Conservation (phyloP, 345 rosid genomes). For the Sapria himalayana region DNA sequence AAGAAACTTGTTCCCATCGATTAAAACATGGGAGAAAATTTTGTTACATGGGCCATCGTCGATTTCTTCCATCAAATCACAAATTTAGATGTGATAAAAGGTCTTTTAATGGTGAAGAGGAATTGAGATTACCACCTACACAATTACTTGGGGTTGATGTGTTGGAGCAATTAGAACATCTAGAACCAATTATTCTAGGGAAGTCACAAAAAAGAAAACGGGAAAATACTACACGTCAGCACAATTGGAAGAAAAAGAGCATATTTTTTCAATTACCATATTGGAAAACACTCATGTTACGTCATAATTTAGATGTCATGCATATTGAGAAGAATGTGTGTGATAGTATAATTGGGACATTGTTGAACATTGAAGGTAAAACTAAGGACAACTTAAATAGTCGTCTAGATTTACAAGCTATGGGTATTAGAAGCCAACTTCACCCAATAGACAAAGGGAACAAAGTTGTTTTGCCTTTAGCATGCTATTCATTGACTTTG, state of each 20-base stretch:
- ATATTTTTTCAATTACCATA: slow-evolving; percentile 3
- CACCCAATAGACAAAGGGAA: neutral
- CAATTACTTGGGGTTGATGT: neutral
- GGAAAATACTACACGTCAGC: neutral
- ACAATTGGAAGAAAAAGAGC: neutral
- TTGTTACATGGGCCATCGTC: slow-evolving; percentile 2
- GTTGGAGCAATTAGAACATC: neutral
- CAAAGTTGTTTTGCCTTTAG: neutral
- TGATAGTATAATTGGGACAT: neutral
- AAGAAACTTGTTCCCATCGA: neutral
- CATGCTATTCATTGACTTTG: neutral
- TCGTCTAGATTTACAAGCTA: neutral
- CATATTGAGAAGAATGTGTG: slow-evolving; percentile 8
- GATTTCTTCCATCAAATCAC: neutral
- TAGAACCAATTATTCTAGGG: neutral
- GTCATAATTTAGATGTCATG: slow-evolving; percentile 3
- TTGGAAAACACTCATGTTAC: neutral
- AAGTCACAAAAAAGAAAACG: neutral
- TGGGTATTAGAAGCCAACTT: neutral
- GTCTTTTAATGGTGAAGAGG: neutral
- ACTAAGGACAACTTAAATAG: neutral
- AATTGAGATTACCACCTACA: neutral
- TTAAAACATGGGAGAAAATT: neutral
- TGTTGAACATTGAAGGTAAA: neutral
- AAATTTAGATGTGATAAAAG: neutral